Base-by-base conservation (phyloP, 139 green algal genomes). In the Haematococcus sp. region DNA sequence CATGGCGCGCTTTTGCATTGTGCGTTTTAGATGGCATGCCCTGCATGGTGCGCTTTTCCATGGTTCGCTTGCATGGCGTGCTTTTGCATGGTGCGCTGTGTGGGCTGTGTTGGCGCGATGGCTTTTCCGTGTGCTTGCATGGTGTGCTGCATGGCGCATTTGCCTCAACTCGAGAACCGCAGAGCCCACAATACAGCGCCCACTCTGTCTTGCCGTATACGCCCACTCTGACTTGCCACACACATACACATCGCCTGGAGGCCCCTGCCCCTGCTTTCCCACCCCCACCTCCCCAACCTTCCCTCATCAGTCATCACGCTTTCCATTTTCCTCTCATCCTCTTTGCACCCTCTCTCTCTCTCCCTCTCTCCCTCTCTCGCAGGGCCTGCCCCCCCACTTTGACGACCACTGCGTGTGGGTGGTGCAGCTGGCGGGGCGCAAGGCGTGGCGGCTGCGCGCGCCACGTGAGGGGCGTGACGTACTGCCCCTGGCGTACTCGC, bases 371-470 rank as follows among this genome's bases (percentile, higher is more conserved):
- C 5, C 70, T 81, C 75, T 71, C 28, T 55, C 68, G 2, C 75
- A 76, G 32, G 81, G 67, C 25, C 33, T 86, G 19, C 40, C 63
- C 13, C 61, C 73, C 3, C 81, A 86, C 30, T 86, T 81, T 63
- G 81, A 86, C 74, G 81, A 86, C 51, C 81, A 86, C 58, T 81
- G 73, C 52, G 76, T 86, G 46, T 66, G 81, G 11, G 64, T 78
- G 17, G 27, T 79, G 32, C 81, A 86, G 73, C 68, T 82, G 17
- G 22, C 40, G 31, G 81, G 81, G 55, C 20, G 27, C 63, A 86
- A 86, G 64, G 0, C n/a, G 0, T 86, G 81, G 81, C 63, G 73
- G 56, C 40, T 86, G 58, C 60, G 58, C 9, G 58, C 25, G 25
- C 25, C n/a, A 34, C 4, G 34, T 40, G 58, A 4, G 40, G 52